phyloP scores from a whole-genome alignment of 805 yeast species.

The Saturnispora sanitii region DNA sequence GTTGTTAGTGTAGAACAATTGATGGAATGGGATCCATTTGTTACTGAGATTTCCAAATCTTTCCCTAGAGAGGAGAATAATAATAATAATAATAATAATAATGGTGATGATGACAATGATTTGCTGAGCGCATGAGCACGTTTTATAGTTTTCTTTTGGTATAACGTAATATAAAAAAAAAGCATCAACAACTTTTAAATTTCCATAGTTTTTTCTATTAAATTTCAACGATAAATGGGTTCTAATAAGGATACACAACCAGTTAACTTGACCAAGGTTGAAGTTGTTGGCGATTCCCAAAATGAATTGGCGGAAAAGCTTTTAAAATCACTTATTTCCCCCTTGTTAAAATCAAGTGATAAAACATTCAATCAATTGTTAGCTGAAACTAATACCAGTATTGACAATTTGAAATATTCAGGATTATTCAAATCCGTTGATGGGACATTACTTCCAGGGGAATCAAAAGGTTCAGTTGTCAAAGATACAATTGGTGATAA shows the following conservation, averaged over 20 bases:
- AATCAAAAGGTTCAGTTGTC: constrained; percentile 1
- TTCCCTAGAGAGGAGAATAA: not conserved
- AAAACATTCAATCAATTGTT: constrained; percentile 36
- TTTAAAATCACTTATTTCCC: constrained; percentile 36
- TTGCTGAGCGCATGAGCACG: no score
- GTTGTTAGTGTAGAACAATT: constrained; percentile 13
- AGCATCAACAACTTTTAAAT: no score
- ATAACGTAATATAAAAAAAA: no score
- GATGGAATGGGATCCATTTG: constrained; percentile 19
- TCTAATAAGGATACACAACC: constrained; percentile 12
- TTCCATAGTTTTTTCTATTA: no score
- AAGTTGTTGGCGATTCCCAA: constrained; percentile 24
- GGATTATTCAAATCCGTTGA: constrained; percentile 22
- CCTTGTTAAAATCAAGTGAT: constrained; percentile 30
- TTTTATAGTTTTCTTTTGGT: no score
- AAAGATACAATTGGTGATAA: constrained; percentile 6
- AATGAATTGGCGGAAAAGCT: constrained; percentile 28
- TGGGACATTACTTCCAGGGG: constrained; percentile 16
- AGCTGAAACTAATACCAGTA: constrained; percentile 14
- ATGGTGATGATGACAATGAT: no score
- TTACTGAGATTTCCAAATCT: constrained; percentile 6
- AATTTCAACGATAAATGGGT: no score
- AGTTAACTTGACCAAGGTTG: constrained; percentile 22
- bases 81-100: no score
- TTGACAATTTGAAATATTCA: constrained; percentile 19